Conservation (phyloP, 2,329 filamentous ascomycete species). For the Xylaria digitata region DNA sequence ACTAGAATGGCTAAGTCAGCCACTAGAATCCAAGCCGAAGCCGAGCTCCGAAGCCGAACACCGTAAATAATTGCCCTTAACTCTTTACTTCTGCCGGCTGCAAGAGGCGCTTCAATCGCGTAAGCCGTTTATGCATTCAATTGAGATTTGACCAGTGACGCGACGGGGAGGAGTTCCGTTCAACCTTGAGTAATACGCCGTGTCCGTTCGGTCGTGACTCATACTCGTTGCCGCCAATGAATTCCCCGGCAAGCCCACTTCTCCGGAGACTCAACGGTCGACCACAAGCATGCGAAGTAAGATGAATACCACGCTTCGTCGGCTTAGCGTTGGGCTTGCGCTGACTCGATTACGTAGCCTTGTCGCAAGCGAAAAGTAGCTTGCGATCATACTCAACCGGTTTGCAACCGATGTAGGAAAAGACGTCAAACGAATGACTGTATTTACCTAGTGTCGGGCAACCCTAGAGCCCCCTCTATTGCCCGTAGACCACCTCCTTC, state of each 20-base stretch:
- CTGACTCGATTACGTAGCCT: conserved; percentile 50
- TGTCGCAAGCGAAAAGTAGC: conserved; percentile 58
- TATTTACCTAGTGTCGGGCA: conserved; percentile 49
- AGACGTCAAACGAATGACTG: conserved; percentile 51
- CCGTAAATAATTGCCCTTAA: conserved; percentile 18
- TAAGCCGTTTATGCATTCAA: not conserved
- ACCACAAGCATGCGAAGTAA: conserved; percentile 48
- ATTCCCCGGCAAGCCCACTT: conserved; percentile 30
- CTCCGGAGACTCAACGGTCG: conserved; percentile 49
- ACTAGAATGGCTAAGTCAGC: conserved; percentile 4
- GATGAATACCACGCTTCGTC: conserved; percentile 21
- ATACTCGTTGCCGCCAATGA: conserved; percentile 29
- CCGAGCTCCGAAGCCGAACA: conserved; percentile 42
- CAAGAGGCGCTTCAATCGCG: conserved; percentile 1
- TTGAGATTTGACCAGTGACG: not conserved
- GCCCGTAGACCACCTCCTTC: conserved; percentile 24
- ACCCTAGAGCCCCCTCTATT: conserved; percentile 20
- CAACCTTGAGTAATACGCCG: not conserved
- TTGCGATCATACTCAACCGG: conserved; percentile 56
- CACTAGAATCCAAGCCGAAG: conserved; percentile 44
- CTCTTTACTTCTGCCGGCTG: conserved; percentile 4
- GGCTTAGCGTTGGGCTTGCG: conserved; percentile 21
- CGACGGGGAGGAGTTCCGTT: not conserved
- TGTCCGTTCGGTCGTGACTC: conserved; percentile 28
- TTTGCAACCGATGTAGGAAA: conserved; percentile 55